phyloP scores from a whole-genome alignment of 768 basidiomycete species.

The Collybia mongolica region DNA sequence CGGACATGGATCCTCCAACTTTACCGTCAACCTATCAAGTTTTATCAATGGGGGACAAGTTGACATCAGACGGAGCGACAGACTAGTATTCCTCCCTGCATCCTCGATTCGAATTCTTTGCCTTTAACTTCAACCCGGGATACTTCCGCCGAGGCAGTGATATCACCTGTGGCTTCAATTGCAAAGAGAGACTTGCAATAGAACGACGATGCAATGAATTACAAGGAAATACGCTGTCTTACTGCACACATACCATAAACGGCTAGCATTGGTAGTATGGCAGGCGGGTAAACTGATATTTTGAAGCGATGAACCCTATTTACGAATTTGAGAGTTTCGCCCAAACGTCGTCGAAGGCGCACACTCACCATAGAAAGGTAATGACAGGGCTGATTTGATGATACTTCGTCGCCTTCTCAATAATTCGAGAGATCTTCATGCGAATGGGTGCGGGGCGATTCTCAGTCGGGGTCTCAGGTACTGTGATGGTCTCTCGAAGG shows the following conservation, averaged over 20 bases:
- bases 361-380: constrained; percentile 71
- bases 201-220: neutral
- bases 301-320: constrained; percentile 74
- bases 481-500: no score
- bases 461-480: no score
- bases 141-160: constrained; percentile 81
- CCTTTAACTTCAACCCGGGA: constrained; percentile 75
- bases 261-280: constrained; percentile 44
- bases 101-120: constrained; percentile 73
- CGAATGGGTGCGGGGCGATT: no score
- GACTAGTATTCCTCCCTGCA: constrained; percentile 80
- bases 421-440: neutral
- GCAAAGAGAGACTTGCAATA: constrained; percentile 56
- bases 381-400: constrained; percentile 72
- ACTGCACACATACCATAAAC: constrained; percentile 25
- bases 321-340: neutral
- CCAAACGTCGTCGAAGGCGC: neutral
- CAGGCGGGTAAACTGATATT: constrained; percentile 74
- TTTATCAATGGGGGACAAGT: constrained; percentile 28
- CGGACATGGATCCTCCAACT: constrained; percentile 79
- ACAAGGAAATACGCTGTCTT: neutral
- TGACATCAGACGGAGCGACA: constrained; percentile 10
- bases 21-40: constrained; percentile 63
- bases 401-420: constrained; percentile 33
- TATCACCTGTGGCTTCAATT: constrained; percentile 86